Percentiles rank a stretch among this genome's conserved stretches.
Evolutionary conservation across 768 basidiomycete species (phyloP).

Genomic region (Macrocybe gigantea): DNA sequence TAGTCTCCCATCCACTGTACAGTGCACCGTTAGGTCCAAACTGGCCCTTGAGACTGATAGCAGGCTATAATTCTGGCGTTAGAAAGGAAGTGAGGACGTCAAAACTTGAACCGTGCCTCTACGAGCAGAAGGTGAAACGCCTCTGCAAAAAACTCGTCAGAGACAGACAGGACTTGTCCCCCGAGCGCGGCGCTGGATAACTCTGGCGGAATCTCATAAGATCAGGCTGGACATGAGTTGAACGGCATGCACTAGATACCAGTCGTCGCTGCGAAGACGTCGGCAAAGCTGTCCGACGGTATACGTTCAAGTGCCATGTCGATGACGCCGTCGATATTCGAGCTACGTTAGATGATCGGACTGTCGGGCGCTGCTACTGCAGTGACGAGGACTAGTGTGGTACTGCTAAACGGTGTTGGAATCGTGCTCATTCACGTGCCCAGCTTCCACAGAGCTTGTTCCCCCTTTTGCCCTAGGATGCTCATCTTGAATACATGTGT

Average conservation of each 20-base stretch:
- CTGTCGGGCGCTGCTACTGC: not conserved
- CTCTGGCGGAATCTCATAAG: constrained; percentile 41
- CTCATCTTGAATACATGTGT: no score
- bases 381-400: no score
- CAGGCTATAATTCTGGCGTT: constrained; percentile 46
- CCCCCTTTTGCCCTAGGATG: no score
- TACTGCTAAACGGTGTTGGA: no score
- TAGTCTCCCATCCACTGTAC: constrained; percentile 91
- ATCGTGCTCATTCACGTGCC: no score
- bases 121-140: constrained; percentile 79
- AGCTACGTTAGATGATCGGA: not conserved
- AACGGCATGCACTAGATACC: not conserved
- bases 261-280: not conserved
- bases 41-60: constrained; percentile 88
- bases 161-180: constrained; percentile 65
- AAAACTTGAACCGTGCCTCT: constrained; percentile 45
- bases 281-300: not conserved
- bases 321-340: not conserved
- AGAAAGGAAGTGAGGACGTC: not conserved
- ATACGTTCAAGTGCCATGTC: not conserved
- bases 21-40: constrained; percentile 95
- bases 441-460: no score
- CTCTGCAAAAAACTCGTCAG: constrained; percentile 95
- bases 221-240: not conserved
- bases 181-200: constrained; percentile 85